phyloP scores from a whole-genome alignment of 495 filamentous ascomycete species.

The Penicillium roqueforti region DNA sequence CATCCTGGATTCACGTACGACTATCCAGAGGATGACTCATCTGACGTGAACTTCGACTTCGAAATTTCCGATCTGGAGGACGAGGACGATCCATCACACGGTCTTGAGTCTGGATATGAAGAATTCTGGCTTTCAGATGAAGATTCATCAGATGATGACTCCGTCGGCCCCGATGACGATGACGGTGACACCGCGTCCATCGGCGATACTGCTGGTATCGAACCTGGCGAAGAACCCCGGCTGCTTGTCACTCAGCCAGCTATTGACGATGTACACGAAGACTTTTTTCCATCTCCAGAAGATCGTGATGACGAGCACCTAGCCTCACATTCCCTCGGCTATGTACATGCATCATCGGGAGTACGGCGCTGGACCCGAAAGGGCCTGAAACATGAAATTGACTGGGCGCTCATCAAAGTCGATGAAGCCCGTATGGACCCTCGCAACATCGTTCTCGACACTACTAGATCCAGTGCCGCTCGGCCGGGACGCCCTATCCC shows the following conservation, averaged over 20 bases:
- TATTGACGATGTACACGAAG: constrained; percentile 76
- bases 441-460: constrained; percentile 59
- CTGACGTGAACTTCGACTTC: constrained; percentile 38
- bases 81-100: constrained; percentile 34
- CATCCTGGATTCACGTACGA: constrained; percentile 29
- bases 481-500: constrained; percentile 17
- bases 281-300: constrained; percentile 63
- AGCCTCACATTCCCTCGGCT: constrained; percentile 69
- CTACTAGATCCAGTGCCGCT: constrained; percentile 26
- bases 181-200: constrained; percentile 61
- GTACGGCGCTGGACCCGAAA: constrained; percentile 65
- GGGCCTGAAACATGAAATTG: constrained; percentile 80
- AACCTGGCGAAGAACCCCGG: constrained; percentile 65
- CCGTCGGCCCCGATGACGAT: constrained; percentile 41
- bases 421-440: constrained; percentile 63
- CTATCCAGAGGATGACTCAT: constrained; percentile 31
- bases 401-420: constrained; percentile 91
- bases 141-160: constrained; percentile 47
- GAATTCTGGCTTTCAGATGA: constrained; percentile 43
- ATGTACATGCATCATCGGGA: constrained; percentile 84
- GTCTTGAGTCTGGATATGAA: constrained; percentile 29
- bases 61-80: constrained; percentile 50
- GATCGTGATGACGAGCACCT: constrained; percentile 71
- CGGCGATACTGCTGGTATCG: constrained; percentile 81
- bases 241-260: constrained; percentile 81